phyloP scores from a whole-genome alignment of 371 early-diverging fungal genomes.

The Mucor ambiguus region DNA sequence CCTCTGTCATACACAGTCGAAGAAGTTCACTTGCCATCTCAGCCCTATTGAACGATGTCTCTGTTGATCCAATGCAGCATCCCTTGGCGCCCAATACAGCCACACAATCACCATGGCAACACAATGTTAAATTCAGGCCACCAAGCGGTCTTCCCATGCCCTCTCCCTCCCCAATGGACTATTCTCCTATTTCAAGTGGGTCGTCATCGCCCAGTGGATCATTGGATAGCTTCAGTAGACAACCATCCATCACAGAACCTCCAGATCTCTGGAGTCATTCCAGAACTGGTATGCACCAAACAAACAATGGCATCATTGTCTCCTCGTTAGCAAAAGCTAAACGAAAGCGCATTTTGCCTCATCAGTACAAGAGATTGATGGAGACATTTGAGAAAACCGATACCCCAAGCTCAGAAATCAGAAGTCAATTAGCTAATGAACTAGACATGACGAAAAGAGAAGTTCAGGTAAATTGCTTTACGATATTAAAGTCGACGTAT shows the following conservation, averaged over 20 bases:
- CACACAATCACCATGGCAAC: not conserved
- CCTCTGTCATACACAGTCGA: slow-evolving; percentile 3
- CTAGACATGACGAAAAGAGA: slow-evolving; percentile 88
- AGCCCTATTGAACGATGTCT: slow-evolving; percentile 32
- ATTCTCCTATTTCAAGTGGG: slow-evolving; percentile 7
- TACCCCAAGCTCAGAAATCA: slow-evolving; percentile 83
- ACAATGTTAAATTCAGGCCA: not conserved
- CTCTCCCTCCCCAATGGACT: not conserved
- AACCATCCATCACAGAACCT: slow-evolving; percentile 1
- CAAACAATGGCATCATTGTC: slow-evolving; percentile 6
- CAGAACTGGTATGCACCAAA: slow-evolving; percentile 9
- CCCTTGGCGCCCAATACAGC: not conserved
- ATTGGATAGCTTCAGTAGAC: not conserved
- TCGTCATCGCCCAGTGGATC: slow-evolving; percentile 7
- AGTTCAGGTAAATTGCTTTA: slow-evolving; percentile 65
- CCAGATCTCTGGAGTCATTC: slow-evolving; percentile 14
- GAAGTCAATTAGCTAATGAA: slow-evolving; percentile 78
- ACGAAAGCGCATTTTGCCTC: slow-evolving; percentile 69
- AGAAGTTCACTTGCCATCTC: slow-evolving; percentile 16
- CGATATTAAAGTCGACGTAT: not conserved
- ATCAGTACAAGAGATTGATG: slow-evolving; percentile 63
- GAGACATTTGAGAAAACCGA: slow-evolving; percentile 67
- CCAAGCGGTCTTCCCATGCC: not conserved
- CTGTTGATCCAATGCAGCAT: slow-evolving; percentile 32
- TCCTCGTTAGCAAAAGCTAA: slow-evolving; percentile 52